phyloP scores from a whole-genome alignment of 1,284 basidiomycete genomes.

The Boletellus sp. region DNA sequence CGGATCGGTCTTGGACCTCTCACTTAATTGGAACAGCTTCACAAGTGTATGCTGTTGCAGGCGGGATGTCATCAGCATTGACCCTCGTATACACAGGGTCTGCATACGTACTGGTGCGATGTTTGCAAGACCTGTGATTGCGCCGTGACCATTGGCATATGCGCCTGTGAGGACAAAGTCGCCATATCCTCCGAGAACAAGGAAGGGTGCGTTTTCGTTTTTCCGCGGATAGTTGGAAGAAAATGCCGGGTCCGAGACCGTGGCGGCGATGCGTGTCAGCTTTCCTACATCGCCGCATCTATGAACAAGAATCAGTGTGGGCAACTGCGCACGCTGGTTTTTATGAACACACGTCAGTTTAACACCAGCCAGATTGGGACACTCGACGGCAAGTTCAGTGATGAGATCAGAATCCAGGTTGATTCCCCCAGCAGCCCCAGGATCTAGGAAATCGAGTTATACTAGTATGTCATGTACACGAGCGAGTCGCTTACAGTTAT shows the following conservation, averaged over 20 bases:
- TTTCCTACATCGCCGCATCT: slow-evolving; percentile 91
- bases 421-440: slow-evolving; percentile 79
- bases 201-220: slow-evolving; percentile 61
- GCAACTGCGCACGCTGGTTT: not conserved
- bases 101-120: slow-evolving; percentile 61
- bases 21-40: slow-evolving; percentile 62
- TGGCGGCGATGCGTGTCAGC: slow-evolving; percentile 75
- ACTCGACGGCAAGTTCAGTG: slow-evolving; percentile 69
- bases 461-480: not conserved
- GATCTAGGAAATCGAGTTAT: slow-evolving; percentile 45
- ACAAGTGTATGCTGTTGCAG: slow-evolving; percentile 50
- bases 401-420: slow-evolving; percentile 86
- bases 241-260: slow-evolving; percentile 61
- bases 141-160: slow-evolving; percentile 68
- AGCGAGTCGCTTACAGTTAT: slow-evolving; percentile 69
- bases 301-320: slow-evolving; percentile 6
- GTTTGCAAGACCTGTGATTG: slow-evolving; percentile 80
- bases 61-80: not conserved
- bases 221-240: slow-evolving; percentile 59
- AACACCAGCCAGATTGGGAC: slow-evolving; percentile 75
- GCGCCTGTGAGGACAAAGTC: slow-evolving; percentile 77
- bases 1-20: slow-evolving; percentile 49
- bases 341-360: slow-evolving; percentile 74
- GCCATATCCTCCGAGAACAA: slow-evolving; percentile 75
- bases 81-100: not conserved